Conservation (phyloP, 352 stramenopile genomes). For the Phytophthora uliginosa region DNA sequence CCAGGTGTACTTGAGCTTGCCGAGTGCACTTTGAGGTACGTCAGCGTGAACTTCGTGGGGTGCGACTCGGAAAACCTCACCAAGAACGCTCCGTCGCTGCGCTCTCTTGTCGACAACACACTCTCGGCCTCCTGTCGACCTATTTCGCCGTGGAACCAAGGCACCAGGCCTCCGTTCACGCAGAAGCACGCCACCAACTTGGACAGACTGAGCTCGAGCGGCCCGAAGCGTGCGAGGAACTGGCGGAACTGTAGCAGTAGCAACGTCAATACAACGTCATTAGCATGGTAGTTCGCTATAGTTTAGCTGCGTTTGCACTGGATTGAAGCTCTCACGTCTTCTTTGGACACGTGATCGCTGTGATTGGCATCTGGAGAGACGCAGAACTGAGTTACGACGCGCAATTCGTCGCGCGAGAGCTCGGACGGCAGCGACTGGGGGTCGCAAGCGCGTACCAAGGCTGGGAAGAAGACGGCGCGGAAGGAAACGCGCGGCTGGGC, state of each 20-base stretch:
- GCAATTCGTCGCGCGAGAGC: conserved; percentile 71
- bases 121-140: conserved; percentile 58
- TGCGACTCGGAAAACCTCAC: conserved; percentile 86
- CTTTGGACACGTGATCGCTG: conserved; percentile 52
- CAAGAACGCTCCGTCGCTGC: conserved; percentile 76
- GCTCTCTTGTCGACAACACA: conserved; percentile 35
- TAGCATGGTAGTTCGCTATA: neutral
- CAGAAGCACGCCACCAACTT: conserved; percentile 77
- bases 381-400: conserved; percentile 64
- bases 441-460: conserved; percentile 55
- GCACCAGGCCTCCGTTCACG: conserved; percentile 63
- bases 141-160: conserved; percentile 83
- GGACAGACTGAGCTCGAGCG: conserved; percentile 59
- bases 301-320: neutral
- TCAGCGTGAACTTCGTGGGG: conserved; percentile 79
- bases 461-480: conserved; percentile 57
- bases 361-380: conserved; percentile 53
- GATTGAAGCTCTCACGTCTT: conserved; percentile 42
- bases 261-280: conserved; percentile 9
- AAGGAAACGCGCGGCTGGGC: conserved; percentile 42
- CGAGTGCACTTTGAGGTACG: conserved; percentile 80
- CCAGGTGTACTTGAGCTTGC: conserved; percentile 38
- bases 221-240: conserved; percentile 81
- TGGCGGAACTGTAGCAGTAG: conserved; percentile 53
- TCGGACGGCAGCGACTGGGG: conserved; percentile 39